Base-by-base conservation (phyloP, 176 grass and related monocot genomes). In the Themeda triandra region DNA sequence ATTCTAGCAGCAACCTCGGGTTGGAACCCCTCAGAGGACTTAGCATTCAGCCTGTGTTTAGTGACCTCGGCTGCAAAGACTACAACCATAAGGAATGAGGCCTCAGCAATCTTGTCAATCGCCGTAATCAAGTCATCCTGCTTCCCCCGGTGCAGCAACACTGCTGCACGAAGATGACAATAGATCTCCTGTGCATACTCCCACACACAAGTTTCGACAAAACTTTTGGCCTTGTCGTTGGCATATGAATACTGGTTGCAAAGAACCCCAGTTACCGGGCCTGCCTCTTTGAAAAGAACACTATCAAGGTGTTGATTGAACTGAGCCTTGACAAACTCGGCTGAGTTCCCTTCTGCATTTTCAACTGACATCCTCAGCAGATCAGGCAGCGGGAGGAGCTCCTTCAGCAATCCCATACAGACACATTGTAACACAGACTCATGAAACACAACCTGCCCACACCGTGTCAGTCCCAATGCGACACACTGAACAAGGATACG, bases 11-110 rank as follows among this genome's bases (percentile, higher is more conserved):
- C 84, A 83, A 98, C 86, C 76, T 84, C 85, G 1, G 86, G 93
- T 51, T 75, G 82, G 39, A 89, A 83, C 4, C 51, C 87, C 63
- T 79, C 37, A 11, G 78, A 76, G 3, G 87, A 79, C 49, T 91
- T 98, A 73, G 67, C 58, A 68, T 89, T 90, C 69, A 98, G 72
- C 81, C 83, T 95, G 39, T 83, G 80, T 32, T 98, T 90, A 0
- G 85, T 54, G 62, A 95, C 89, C 77, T 95, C 87, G 1, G 89
- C 88, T 75, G 93, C 83, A 83, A 98, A 89, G 8, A 87, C 78
- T 76, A 98, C 96, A 59, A 98, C 78, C 96, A 98, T 90, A 72
- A 98, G 84, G 84, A 98, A 98, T 62, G 91, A 89, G 36, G 91
- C 96, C 77, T 98, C 89, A 9, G 91, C 87, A 71, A 94, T 82